Percentiles rank a stretch among this genome's conserved stretches.
Conservation (phyloP, 2,329 filamentous ascomycete genomes). For the Phoma sp. region DNA sequence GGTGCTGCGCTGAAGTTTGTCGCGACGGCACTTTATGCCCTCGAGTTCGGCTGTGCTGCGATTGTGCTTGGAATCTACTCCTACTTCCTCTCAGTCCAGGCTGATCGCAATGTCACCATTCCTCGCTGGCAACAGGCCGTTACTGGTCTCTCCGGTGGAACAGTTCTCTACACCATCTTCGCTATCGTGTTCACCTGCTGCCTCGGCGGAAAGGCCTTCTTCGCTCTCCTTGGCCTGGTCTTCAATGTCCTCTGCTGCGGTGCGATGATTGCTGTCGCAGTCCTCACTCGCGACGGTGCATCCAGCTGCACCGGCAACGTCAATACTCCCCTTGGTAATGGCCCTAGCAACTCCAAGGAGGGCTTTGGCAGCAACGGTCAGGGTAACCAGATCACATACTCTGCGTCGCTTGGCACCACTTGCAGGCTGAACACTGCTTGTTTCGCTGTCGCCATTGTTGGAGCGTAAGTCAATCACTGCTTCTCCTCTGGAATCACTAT, state of each 20-base stretch:
- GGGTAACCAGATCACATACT: slow-evolving; percentile 52
- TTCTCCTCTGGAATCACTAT: background rate
- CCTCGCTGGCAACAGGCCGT: slow-evolving; percentile 73
- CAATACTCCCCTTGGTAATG: slow-evolving; percentile 75
- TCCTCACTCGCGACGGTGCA: slow-evolving; percentile 73
- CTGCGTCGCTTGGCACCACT: slow-evolving; percentile 61
- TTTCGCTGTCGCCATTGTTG: slow-evolving; percentile 80
- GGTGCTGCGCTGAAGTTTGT: slow-evolving; percentile 70
- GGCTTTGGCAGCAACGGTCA: slow-evolving; percentile 54
- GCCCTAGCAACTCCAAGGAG: slow-evolving; percentile 59
- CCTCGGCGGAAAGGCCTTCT: slow-evolving; percentile 73
- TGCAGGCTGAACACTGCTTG: slow-evolving; percentile 79
- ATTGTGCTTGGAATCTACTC: slow-evolving; percentile 78
- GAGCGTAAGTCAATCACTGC: slow-evolving; percentile 64
- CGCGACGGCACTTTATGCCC: slow-evolving; percentile 73
- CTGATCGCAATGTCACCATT: slow-evolving; percentile 69
- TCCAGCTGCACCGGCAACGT: slow-evolving; percentile 66
- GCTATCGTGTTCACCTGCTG: slow-evolving; percentile 80
- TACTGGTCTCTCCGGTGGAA: slow-evolving; percentile 73
- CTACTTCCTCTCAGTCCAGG: slow-evolving; percentile 80
- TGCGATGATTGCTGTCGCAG: slow-evolving; percentile 81
- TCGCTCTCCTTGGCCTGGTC: slow-evolving; percentile 74
- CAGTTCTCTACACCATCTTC: slow-evolving; percentile 74
- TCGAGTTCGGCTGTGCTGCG: slow-evolving; percentile 75
- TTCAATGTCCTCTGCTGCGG: slow-evolving; percentile 79